A percentile compares a stretch with the other conserved stretches of the same genome.
Conservation (phyloP, 345 rosid genomes). For the Abelmoschus esculentus region DNA sequence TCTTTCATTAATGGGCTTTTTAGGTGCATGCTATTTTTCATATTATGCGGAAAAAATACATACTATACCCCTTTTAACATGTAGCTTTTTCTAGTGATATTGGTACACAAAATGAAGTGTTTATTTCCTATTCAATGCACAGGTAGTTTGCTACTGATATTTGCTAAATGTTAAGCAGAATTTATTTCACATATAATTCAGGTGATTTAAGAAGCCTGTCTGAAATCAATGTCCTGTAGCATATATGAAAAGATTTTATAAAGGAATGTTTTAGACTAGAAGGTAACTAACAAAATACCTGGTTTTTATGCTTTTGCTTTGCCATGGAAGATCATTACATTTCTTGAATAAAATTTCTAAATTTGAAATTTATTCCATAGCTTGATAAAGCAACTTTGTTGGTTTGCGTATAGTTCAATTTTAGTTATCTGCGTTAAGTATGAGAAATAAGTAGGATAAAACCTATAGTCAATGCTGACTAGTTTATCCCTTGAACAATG, state of each 20-base stretch:
- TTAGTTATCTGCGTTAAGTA: background rate
- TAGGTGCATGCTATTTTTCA: background rate
- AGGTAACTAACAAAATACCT: background rate
- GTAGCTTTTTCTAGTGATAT: background rate
- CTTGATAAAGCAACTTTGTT: background rate
- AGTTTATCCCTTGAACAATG: background rate
- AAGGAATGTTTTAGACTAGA: background rate
- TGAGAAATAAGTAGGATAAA: constrained; percentile 1
- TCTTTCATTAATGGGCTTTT: background rate
- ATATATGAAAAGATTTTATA: background rate
- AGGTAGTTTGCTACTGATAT: background rate
- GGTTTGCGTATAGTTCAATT: background rate
- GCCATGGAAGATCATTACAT: background rate
- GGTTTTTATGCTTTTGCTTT: background rate
- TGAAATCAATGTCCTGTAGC: background rate
- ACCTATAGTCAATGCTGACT: background rate
- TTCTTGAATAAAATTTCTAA: constrained; percentile 3
- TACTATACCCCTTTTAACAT: background rate
- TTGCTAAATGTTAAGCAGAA: background rate
- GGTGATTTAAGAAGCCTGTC: background rate
- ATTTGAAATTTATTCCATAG: background rate
- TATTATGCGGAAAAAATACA: background rate
- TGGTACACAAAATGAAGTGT: background rate
- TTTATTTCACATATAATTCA: background rate
- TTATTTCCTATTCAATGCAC: background rate